These are phyloP conservation scores for Grosmannia serpens DNA, from an alignment of 2,329 filamentous ascomycete genomes.

Conservation along the genomic window DNA sequence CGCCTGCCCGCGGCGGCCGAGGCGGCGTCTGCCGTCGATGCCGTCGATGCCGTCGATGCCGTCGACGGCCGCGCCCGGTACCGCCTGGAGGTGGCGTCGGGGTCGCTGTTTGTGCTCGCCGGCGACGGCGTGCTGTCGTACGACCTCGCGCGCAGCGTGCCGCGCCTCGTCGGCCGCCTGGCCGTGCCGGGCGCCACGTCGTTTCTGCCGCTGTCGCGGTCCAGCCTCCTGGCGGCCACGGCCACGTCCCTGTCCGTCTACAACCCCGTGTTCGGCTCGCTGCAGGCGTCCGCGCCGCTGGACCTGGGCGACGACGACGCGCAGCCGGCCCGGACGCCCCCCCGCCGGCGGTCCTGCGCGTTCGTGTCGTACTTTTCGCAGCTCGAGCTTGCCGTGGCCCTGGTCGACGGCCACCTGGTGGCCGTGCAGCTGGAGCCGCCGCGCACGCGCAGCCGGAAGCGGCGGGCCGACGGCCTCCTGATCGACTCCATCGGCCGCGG, in stretches of 20 bases:
- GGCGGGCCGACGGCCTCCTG: conserved; percentile 48
- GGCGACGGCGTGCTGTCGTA: conserved; percentile 46
- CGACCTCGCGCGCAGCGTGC: conserved; percentile 51
- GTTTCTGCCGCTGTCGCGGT: conserved; percentile 55
- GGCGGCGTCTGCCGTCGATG: background rate
- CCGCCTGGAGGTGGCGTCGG: conserved; percentile 50
- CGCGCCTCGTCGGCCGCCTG: conserved; percentile 45
- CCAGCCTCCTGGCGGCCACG: conserved; percentile 53
- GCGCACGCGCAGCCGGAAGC: conserved; percentile 40
- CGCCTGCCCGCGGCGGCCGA: conserved; percentile 5
- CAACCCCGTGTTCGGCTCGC: conserved; percentile 55
- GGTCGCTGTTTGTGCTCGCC: conserved; percentile 49
- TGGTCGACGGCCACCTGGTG: conserved; percentile 48
- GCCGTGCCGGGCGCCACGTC: conserved; percentile 41
- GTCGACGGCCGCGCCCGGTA: conserved; percentile 23
- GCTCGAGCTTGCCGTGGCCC: conserved; percentile 52
- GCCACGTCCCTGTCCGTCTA: conserved; percentile 46
- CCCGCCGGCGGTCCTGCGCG: conserved; percentile 20
- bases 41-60: no score
- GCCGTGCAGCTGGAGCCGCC: conserved; percentile 59
- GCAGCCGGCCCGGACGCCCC: background rate
- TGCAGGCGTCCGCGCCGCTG: conserved; percentile 35
- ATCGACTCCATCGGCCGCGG: conserved; percentile 66
- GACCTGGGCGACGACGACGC: conserved; percentile 10
- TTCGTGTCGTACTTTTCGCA: conserved; percentile 54